Conservation (phyloP, 106 monocot species). For the Chionographis japonica region DNA sequence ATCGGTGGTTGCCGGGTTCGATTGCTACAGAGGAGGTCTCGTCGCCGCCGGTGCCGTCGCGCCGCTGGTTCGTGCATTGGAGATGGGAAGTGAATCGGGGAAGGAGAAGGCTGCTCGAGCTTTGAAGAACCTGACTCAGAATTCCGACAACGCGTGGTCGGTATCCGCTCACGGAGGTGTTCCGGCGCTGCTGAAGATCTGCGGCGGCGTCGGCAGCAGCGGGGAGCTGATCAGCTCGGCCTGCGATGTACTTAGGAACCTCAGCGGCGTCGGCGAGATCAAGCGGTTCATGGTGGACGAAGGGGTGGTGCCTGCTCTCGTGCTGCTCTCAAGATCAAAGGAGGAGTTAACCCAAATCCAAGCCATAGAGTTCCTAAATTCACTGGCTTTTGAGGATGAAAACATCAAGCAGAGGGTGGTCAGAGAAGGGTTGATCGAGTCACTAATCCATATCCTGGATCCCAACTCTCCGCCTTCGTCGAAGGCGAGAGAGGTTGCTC, state of each 20-base stretch:
- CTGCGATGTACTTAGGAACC: conserved; percentile 41
- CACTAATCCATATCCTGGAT: conserved; percentile 33
- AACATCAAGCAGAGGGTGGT: conserved; percentile 15
- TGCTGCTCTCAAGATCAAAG: conserved; percentile 38
- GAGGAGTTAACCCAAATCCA: conserved; percentile 33
- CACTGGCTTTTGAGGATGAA: conserved; percentile 26
- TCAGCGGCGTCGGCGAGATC: conserved; percentile 51
- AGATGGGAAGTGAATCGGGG: conserved; percentile 25
- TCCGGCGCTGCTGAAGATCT: conserved; percentile 42
- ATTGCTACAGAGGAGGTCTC: conserved; percentile 22
- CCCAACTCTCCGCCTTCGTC: conserved; percentile 23
- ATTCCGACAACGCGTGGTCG: conserved; percentile 70
- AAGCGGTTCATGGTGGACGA: conserved; percentile 70
- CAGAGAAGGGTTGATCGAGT: conserved; percentile 32
- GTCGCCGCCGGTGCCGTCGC: conserved; percentile 26
- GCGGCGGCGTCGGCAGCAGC: conserved; percentile 3
- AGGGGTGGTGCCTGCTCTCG: conserved; percentile 38
- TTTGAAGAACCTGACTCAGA: conserved; percentile 54
- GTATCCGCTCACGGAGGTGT: conserved; percentile 81
- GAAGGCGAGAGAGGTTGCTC: conserved; percentile 49
- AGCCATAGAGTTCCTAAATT: conserved; percentile 44
- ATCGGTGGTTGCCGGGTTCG: conserved; percentile 15
- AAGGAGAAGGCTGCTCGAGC: conserved; percentile 41
- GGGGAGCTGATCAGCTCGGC: conserved; percentile 24
- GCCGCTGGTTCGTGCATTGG: conserved; percentile 26